These are phyloP conservation scores for Barnettozyma vustinii DNA, from an alignment of 805 yeast genomes.

Conservation along the genomic window DNA sequence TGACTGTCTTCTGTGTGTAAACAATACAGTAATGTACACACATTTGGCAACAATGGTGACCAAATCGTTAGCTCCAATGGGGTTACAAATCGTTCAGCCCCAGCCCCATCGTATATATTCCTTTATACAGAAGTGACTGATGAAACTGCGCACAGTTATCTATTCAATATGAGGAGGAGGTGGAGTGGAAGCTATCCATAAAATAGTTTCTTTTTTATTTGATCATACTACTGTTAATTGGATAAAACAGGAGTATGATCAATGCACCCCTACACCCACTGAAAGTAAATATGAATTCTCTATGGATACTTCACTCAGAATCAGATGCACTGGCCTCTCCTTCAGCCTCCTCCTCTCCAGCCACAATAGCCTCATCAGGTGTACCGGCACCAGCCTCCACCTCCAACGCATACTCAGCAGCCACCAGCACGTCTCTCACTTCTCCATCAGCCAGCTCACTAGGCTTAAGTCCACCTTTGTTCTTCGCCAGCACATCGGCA, in stretches of 20 bases:
- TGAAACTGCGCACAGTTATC: no score
- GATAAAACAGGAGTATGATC: not conserved
- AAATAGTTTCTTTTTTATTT: no score
- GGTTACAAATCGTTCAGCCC: no score
- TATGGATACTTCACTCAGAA: slow-evolving; percentile 8
- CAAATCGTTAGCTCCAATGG: no score
- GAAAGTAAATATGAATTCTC: not conserved
- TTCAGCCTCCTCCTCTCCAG: slow-evolving; percentile 29
- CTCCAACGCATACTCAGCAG: slow-evolving; percentile 74
- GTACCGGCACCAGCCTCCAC: slow-evolving; percentile 10
- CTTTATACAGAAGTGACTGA: no score
- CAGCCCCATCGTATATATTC: no score
- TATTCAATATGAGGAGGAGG: no score
- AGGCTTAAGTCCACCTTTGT: slow-evolving; percentile 66
- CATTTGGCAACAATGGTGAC: not conserved
- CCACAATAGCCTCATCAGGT: slow-evolving; percentile 9
- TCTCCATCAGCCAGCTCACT: slow-evolving; percentile 56
- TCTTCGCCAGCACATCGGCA: slow-evolving; percentile 64
- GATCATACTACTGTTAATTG: no score
- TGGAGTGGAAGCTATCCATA: no score
- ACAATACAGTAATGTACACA: not conserved
- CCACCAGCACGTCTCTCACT: slow-evolving; percentile 59
- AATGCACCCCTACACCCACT: not conserved
- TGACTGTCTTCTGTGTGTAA: not conserved
- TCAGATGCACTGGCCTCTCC: slow-evolving; percentile 22